Percentiles rank a stretch among this genome's conserved stretches.
Conservation (phyloP, 208 protist genomes). For the Trichomonas gallinae region DNA sequence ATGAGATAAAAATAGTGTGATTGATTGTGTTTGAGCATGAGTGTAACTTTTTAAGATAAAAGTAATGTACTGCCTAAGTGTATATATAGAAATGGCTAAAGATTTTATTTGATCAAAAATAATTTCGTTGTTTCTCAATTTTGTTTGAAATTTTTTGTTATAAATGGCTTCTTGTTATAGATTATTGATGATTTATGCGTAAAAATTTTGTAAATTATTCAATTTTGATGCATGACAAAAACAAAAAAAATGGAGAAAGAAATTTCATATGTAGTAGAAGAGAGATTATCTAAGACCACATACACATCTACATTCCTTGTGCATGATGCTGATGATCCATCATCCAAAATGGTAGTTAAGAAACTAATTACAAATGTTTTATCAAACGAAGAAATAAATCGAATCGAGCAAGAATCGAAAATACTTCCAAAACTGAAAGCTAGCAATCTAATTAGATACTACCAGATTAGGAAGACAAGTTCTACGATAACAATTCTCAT, state of each 20-base stretch:
- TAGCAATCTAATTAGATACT: not conserved
- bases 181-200: no score
- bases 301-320: not conserved
- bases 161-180: no score
- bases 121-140: no score
- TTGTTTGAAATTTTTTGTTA: no score
- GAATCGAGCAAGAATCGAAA: not conserved
- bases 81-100: no score
- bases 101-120: no score
- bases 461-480: not conserved
- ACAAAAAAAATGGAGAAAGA: not conserved
- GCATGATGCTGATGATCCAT: not conserved
- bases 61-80: no score
- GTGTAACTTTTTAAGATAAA: no score
- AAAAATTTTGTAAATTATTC: not conserved
- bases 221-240: no score
- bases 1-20: no score
- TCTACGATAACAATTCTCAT: not conserved
- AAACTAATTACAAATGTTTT: not conserved
- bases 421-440: not conserved
- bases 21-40: no score
- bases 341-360: not conserved
- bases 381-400: not conserved
- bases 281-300: not conserved
- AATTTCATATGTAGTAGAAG: not conserved